Conservation (phyloP, 1,284 basidiomycete species). For the Xerocomus amazonicus region DNA sequence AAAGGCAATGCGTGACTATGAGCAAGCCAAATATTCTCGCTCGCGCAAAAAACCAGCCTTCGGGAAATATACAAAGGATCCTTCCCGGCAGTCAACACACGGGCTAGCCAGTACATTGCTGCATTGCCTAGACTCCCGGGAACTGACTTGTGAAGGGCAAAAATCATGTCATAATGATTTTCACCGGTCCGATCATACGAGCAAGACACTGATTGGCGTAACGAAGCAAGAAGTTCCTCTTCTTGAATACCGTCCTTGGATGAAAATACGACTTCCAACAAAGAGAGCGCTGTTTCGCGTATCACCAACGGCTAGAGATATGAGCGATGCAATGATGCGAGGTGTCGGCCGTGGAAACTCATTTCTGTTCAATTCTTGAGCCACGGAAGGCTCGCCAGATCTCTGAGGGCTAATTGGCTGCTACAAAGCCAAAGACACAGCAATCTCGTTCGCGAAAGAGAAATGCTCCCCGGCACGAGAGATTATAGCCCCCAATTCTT, state of each 20-base stretch:
- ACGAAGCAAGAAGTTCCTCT: slow-evolving; percentile 42
- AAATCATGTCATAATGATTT: slow-evolving; percentile 83
- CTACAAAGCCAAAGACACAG: not conserved
- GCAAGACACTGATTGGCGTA: slow-evolving; percentile 55
- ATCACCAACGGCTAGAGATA: slow-evolving; percentile 62
- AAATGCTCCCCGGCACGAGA: slow-evolving; percentile 47
- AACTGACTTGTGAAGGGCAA: slow-evolving; percentile 83
- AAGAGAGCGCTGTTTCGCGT: slow-evolving; percentile 67
- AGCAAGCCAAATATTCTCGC: slow-evolving; percentile 83
- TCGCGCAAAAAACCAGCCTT: slow-evolving; percentile 79
- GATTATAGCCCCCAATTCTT: slow-evolving; percentile 54
- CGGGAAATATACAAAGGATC: slow-evolving; percentile 85
- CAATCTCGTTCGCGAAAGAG: slow-evolving; percentile 12
- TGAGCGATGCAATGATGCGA: slow-evolving; percentile 48
- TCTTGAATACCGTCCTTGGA: slow-evolving; percentile 40
- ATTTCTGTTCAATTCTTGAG: slow-evolving; percentile 13
- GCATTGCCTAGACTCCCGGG: slow-evolving; percentile 78
- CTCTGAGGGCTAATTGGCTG: slow-evolving; percentile 10
- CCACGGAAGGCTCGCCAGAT: slow-evolving; percentile 9
- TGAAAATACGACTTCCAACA: slow-evolving; percentile 59
- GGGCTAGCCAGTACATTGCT: slow-evolving; percentile 86
- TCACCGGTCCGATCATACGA: slow-evolving; percentile 77
- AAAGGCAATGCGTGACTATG: slow-evolving; percentile 70
- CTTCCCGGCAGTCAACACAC: slow-evolving; percentile 83
- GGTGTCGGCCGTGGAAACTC: slow-evolving; percentile 45